Evolutionary conservation across 1,284 basidiomycete species (phyloP).

Genomic region (Ganoderma boninense): DNA sequence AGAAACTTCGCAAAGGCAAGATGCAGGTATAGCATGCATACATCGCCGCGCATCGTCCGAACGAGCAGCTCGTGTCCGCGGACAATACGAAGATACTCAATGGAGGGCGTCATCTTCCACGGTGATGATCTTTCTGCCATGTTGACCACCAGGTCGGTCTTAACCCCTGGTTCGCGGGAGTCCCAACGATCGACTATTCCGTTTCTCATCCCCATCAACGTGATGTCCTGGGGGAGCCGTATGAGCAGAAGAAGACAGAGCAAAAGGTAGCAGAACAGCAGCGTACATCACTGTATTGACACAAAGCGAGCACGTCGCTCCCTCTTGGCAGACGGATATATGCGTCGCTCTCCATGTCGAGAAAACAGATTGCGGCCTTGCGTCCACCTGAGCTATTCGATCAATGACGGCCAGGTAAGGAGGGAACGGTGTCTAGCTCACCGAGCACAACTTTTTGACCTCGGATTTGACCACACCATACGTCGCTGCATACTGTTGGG

Average conservation of each 20-base stretch:
- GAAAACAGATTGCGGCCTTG: slow-evolving; percentile 19
- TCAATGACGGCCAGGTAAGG: neutral
- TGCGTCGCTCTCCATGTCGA: slow-evolving; percentile 19
- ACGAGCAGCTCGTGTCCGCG: slow-evolving; percentile 62
- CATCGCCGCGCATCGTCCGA: slow-evolving; percentile 67
- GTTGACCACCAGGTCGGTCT: slow-evolving; percentile 22
- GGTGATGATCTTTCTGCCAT: slow-evolving; percentile 46
- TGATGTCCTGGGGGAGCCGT: slow-evolving; percentile 15
- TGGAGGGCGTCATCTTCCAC: slow-evolving; percentile 29
- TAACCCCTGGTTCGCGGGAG: slow-evolving; percentile 15
- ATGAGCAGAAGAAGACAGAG: too few species aligned
- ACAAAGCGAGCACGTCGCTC: slow-evolving; percentile 26
- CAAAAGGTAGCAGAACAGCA: too few species aligned
- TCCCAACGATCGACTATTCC: slow-evolving; percentile 28
- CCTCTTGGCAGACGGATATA: slow-evolving; percentile 15
- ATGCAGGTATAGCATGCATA: slow-evolving; percentile 42
- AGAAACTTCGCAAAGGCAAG: neutral
- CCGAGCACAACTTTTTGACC: slow-evolving; percentile 21
- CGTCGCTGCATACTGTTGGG: slow-evolving; percentile 21
- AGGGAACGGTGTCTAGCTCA: neutral
- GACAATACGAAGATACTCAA: slow-evolving; percentile 50
- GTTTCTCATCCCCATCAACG: slow-evolving; percentile 28
- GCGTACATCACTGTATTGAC: slow-evolving; percentile 22
- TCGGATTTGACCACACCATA: slow-evolving; percentile 24
- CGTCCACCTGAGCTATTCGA: slow-evolving; percentile 16